phyloP scores from a whole-genome alignment of 345 rosid species.

The Erodium maritimum region DNA sequence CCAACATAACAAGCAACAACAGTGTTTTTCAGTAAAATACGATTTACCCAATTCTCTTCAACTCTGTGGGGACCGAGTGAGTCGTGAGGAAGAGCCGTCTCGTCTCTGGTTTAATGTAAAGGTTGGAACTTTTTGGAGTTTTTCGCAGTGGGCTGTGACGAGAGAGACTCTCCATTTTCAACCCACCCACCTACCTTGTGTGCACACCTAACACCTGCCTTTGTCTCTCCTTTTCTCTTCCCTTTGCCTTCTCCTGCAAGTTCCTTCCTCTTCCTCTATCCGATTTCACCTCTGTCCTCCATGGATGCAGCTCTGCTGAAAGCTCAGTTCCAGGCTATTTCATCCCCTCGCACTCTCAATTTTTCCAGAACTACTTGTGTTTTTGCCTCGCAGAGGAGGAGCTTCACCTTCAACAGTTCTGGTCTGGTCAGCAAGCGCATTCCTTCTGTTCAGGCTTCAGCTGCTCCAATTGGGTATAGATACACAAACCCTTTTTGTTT shows the following conservation, averaged over 20 bases:
- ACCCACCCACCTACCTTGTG: neutral
- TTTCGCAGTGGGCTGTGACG: neutral
- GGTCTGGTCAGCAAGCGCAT: conserved; percentile 20
- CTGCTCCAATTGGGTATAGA: conserved; percentile 36
- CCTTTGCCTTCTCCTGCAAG: neutral
- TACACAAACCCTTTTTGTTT: neutral
- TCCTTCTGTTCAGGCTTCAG: conserved; percentile 24
- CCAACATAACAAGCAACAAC: no score
- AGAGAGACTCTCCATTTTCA: neutral
- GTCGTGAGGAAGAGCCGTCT: neutral
- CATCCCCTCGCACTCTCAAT: conserved; percentile 13
- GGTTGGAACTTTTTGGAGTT: neutral
- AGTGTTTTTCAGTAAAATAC: no score
- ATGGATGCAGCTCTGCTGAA: conserved; percentile 47
- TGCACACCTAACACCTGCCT: neutral
- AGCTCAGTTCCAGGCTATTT: conserved; percentile 22
- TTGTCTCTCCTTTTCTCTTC: neutral
- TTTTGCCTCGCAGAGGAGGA: conserved; percentile 11
- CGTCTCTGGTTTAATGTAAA: neutral
- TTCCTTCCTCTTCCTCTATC: neutral
- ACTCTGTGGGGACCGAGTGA: no score
- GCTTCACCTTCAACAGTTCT: conserved; percentile 10
- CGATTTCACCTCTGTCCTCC: conserved; percentile 1
- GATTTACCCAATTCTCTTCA: no score
- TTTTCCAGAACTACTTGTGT: conserved; percentile 10